Percentiles rank a stretch among this genome's conserved stretches.
phyloP scores from a whole-genome alignment of 306 rosid genomes.

The Adenanthera pavonina region DNA sequence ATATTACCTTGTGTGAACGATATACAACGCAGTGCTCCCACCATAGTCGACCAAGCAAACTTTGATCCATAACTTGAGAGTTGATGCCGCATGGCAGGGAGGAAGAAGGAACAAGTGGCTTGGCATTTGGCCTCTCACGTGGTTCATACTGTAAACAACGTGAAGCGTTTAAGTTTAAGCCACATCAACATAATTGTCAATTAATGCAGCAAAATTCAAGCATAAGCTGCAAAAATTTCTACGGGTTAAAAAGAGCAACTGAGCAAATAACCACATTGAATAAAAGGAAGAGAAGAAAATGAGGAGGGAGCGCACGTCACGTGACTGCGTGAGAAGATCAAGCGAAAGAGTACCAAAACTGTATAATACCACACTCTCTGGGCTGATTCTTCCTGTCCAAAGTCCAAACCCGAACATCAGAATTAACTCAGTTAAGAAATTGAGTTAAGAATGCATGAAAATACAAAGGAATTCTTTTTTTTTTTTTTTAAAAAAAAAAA shows the following conservation, averaged over 20 bases:
- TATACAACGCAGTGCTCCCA: not conserved
- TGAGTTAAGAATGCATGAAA: constrained; percentile 1
- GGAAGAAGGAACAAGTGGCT: constrained; percentile 56
- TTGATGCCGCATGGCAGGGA: not conserved
- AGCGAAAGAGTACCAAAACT: constrained; percentile 93
- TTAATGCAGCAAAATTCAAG: not conserved
- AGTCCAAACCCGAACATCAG: constrained; percentile 31
- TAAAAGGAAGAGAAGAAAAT: constrained; percentile 35
- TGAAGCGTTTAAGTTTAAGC: constrained; percentile 53
- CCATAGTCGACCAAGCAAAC: no score
- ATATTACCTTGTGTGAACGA: constrained; percentile 44
- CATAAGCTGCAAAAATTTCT: constrained; percentile 16
- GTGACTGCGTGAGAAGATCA: constrained; percentile 91
- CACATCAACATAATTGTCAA: not conserved
- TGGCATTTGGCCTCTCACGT: constrained; percentile 90
- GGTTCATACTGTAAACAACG: constrained; percentile 88
- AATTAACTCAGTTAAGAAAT: constrained; percentile 17
- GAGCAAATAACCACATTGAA: constrained; percentile 34
- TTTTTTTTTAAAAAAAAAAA: no score
- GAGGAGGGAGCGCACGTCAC: constrained; percentile 48
- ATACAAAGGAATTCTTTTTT: not conserved
- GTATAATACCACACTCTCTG: constrained; percentile 82
- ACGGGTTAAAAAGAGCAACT: constrained; percentile 13
- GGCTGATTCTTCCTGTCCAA: constrained; percentile 78
- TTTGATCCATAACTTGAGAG: not conserved